phyloP scores from a whole-genome alignment of 169 alveolate species.

The Plasmodium knowlesi region DNA sequence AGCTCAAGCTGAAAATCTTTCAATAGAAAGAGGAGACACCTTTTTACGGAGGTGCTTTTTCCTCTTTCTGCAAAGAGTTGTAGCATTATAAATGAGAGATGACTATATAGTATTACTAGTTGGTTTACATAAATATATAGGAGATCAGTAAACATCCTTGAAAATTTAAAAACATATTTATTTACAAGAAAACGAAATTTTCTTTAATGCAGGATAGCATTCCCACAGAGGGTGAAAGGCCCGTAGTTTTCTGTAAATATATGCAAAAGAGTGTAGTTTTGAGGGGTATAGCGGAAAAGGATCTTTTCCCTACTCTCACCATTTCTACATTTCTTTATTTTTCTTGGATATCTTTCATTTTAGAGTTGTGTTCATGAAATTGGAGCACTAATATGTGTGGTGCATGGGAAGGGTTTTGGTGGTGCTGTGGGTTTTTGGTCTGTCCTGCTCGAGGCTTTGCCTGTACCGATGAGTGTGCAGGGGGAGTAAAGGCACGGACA shows the following conservation, averaged over 20 bases:
- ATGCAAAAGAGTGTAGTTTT: conserved; percentile 62
- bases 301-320: conserved; percentile 30
- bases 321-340: conserved; percentile 18
- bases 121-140: background rate
- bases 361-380: conserved; percentile 84
- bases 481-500: background rate
- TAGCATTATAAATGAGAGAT: background rate
- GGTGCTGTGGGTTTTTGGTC: background rate
- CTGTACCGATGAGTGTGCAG: background rate
- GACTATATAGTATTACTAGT: background rate
- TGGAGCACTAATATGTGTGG: conserved; percentile 87
- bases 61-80: background rate
- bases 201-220: conserved; percentile 76
- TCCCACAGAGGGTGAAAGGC: conserved; percentile 93
- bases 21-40: conserved; percentile 74
- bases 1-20: conserved; percentile 88
- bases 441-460: background rate
- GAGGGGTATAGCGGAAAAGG: background rate
- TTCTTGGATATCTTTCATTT: background rate
- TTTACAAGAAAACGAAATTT: conserved; percentile 6
- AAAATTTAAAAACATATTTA: background rate
- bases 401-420: conserved; percentile 55
- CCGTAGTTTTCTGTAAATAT: conserved; percentile 80
- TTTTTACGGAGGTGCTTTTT: conserved; percentile 21
- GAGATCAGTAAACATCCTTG: background rate